Evolutionary conservation across 1,284 basidiomycete species (phyloP), one percentile per base, ranked within the genome.

Genomic region (Thelephora terrestris): DNA sequence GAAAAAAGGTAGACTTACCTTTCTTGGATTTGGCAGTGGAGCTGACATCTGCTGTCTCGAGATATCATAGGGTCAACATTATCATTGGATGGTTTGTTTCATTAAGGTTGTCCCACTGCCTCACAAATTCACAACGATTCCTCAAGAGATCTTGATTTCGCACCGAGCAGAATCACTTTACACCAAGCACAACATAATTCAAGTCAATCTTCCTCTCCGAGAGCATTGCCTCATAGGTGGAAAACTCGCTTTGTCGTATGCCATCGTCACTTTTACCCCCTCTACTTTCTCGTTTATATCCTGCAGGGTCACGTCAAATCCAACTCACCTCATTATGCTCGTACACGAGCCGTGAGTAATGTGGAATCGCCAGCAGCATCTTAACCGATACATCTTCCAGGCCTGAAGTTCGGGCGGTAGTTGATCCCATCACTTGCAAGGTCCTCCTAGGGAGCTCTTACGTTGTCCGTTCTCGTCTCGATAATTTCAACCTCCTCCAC

Each of bases 291-390:
- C 29, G 38, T 43, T 50, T 36, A 20, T 36, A n/a, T 21, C 49
- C 88, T 86, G 18, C 60, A 67, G 32, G 82, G 90, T 62, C 64
- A 85, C 45, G 79, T 81, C 62, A 77, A 77, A 49, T 85, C 76
- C 52, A 70, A 79, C 29, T 85, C 81, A 0, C 60, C 14, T 94
- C 29, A 76, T 96, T 20, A 65, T 95, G 35, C 87, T 95, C 57
- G 79, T 87, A 7, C 93, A 96, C 66, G 92, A 96, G 71, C 90
- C 94, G 92, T 93, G 61, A 59, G 85, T 67, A 14, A 37, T 23
- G 49, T 51, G 12, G 47, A 32, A 43, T 4, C 43, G 32, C n/a
- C 34, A 1, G 7, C 36, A 17, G 23, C 7, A 38, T 36, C 47
- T 50, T 16, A 46, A 20, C 29, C 51, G 2, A 42, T 36, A 20